Evolutionary conservation across 2,329 filamentous ascomycete species (phyloP), one percentile per base, ranked within the genome.

Genomic region (Penicillium hesseltinei): DNA sequence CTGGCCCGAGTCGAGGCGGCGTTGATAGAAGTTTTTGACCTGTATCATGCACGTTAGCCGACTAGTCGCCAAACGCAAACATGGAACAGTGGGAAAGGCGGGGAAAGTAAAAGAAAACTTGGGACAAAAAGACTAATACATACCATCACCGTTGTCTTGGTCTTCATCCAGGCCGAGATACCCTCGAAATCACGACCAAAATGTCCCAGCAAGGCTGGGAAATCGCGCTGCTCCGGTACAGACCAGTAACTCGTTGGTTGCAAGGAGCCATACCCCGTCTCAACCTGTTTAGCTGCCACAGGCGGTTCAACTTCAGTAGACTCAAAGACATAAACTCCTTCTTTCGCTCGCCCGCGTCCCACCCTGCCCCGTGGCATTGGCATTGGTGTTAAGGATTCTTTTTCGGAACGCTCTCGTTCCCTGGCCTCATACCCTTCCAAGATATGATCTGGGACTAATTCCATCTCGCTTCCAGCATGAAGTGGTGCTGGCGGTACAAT

Each of bases 201-300:
- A 62, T 80, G 76, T 17, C 70, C 72, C 38, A 81, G 65, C 42
- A 80, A 64, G 15, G 72, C 71, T 2, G 75, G 74, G 57, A 81
- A 81, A 59, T 81, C 78, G 38, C 73, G 71, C 60, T 78, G 74
- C 62, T 81, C 79, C 13, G 78, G 77, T 17, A 81, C 79, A 58
- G 79, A 81, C 79, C 79, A 81, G 65, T 81, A 81, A 57, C 79
- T 81, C 5, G 77, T 80, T 31, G 78, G 76, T 51, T 78, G 75
- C 57, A 74, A 63, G 10, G 72, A 72, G 15, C 72, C 73, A 62
- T 76, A 77, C 3, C 69, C 69, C 35, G 62, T 61, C 51, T 74
- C 72, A 29, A 65, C 45, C 35, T 63, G 64, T 44, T 68, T 69
- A n/a, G 51, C 45, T 23, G 61, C 36, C 44, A 68, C 31, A 19